Base-by-base conservation (phyloP, 208 protist genomes). In the Vickermania ingenoplastis region DNA sequence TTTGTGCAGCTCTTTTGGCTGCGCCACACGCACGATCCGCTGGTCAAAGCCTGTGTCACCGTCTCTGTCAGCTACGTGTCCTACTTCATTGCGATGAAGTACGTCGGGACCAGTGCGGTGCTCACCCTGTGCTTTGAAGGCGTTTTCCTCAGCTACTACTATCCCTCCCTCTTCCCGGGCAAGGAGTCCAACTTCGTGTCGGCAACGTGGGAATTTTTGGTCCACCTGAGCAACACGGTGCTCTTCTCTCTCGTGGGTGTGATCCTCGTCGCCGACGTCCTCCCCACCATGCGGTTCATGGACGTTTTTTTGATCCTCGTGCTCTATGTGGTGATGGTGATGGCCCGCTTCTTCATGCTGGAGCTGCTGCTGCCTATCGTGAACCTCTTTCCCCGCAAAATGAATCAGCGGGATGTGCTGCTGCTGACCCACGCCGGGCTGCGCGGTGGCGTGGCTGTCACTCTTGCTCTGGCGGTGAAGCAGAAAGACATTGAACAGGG, bases 201-300 rank as follows among this genome's bases (percentile, higher is more conserved):
- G 54, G 63, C 75, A 27, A 82, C 84, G 31, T 96, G 90, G 90
- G 77, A 94, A 65, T 88, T 91, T 56, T 62, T 92, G 31, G 90
- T 93, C 23, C 84, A 94, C 69, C 50, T 92, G 28, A 77, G 73
- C 66, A 94, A 91, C 71, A 92, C 85, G 5, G 53, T 94, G 11
- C 75, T 96, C 53, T 96, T 96, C 75, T 83, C 77, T 3, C 72
- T 96, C 17, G 81, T 91, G 2, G 90, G 90, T 48, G 67, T 94
- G 30, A 91, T 92, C 56, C 72, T 95, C 45, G 83, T 90, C 25
- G 79, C 64, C 2, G 73, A 90, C 57, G 79, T 82, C 14, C 59
- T 89, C 31, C 71, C 71, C 14, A 83, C 79, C 28, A 3, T 92
- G 31, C 59, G 63, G 36, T 11, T 71, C 17, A 49, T 58, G 17